Percentiles rank a stretch among this genome's conserved stretches.
Conservation (phyloP, 495 filamentous ascomycete species). For the Xanthoparmelia taractica region DNA sequence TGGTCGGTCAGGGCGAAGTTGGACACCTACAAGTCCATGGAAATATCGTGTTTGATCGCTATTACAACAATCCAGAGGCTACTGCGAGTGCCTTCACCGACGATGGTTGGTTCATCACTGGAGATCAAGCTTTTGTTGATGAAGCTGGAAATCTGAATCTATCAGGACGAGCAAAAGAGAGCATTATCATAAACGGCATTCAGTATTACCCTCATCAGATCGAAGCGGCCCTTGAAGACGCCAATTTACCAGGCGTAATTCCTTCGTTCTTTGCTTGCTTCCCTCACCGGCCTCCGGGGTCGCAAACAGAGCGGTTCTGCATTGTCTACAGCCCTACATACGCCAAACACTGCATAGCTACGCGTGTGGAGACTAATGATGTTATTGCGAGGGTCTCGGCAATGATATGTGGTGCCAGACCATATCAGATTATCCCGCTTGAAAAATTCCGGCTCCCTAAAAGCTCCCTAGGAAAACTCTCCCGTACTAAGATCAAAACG, state of each 20-base stretch:
- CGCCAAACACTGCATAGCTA: too few relatives aligned
- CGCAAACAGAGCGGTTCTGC: constrained; percentile 33
- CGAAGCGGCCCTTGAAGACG: constrained; percentile 37
- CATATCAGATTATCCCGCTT: neutral
- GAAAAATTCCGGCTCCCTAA: neutral
- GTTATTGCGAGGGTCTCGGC: neutral
- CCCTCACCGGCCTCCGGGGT: constrained; percentile 23
- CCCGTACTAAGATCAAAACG: neutral
- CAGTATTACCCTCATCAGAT: constrained; percentile 41
- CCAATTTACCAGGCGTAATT: constrained; percentile 27
- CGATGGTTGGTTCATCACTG: constrained; percentile 79
- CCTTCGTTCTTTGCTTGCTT: constrained; percentile 31
- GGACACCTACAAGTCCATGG: constrained; percentile 30
- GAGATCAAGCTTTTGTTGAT: constrained; percentile 61
- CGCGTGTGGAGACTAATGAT: neutral
- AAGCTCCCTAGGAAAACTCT: neutral
- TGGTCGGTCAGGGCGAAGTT: constrained; percentile 1
- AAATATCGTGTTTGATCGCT: constrained; percentile 68
- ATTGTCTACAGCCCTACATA: constrained; percentile 31
- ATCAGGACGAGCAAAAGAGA: constrained; percentile 47
- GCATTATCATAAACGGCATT: constrained; percentile 48
- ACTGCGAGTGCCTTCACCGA: constrained; percentile 56
- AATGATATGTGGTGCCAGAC: neutral
- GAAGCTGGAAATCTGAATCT: constrained; percentile 48
- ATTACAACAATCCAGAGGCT: constrained; percentile 60